These are phyloP conservation scores for Ascochyta fabae DNA, from an alignment of 2,329 filamentous ascomycete genomes.

Conservation along the genomic window DNA sequence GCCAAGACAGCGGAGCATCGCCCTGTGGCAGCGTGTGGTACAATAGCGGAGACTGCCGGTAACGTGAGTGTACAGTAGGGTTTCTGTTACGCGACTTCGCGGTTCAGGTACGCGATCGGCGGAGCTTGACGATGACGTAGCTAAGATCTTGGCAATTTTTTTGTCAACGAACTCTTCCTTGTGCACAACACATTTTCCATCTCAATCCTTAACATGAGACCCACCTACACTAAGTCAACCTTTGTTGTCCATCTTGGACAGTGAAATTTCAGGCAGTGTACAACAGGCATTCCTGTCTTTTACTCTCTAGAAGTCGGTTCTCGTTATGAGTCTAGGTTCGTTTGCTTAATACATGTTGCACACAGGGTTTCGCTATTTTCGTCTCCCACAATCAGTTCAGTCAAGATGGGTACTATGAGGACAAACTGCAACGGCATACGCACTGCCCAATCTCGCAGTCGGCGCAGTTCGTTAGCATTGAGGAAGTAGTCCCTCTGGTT, in stretches of 20 bases:
- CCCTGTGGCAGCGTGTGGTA: slow-evolving; percentile 15
- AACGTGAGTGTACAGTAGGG: neutral
- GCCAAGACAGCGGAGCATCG: slow-evolving; percentile 9
- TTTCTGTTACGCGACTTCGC: slow-evolving; percentile 10
- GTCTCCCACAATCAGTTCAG: neutral
- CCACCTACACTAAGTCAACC: no score
- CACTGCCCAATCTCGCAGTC: neutral
- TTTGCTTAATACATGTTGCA: neutral
- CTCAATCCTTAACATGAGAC: no score
- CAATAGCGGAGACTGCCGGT: slow-evolving; percentile 8
- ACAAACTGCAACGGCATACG: neutral
- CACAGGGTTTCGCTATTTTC: neutral
- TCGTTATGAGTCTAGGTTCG: neutral
- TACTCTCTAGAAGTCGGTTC: neutral
- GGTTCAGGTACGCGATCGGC: slow-evolving; percentile 20
- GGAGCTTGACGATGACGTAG: slow-evolving; percentile 22
- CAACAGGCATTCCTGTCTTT: neutral
- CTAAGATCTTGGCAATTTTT: slow-evolving; percentile 14
- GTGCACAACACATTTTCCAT: no score
- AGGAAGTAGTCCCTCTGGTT: no score
- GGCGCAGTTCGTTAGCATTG: neutral
- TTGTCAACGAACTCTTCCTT: no score
- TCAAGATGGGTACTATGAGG: neutral
- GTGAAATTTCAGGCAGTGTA: neutral
- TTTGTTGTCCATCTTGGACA: no score